These are phyloP conservation scores for Liquidambar formosana DNA, from an alignment of 164 flowering plant species.

Conservation along the genomic window DNA sequence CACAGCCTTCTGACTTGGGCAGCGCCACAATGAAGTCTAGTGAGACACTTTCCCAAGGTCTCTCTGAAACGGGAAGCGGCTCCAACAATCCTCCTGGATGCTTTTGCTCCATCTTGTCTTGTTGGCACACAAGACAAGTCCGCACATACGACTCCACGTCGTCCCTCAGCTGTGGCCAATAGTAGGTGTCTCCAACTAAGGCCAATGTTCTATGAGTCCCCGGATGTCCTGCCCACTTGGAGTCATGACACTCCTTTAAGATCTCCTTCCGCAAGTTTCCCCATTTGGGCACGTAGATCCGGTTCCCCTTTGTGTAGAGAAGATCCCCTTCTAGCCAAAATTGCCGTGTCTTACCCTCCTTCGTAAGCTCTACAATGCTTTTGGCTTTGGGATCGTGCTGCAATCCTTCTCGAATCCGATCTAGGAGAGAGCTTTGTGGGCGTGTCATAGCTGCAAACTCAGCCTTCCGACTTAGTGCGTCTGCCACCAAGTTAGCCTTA, in stretches of 20 bases:
- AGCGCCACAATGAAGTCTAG: slow-evolving; percentile 3
- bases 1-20: slow-evolving; percentile 2
- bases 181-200: too few relatives aligned
- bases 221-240: slow-evolving; percentile 7
- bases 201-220: too few relatives aligned
- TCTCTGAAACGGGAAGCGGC: slow-evolving; percentile 3
- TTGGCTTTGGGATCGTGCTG: not conserved
- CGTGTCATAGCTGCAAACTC: not conserved
- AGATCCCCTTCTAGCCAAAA: not conserved
- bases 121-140: slow-evolving; percentile 11
- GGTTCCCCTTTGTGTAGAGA: not conserved
- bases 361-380: not conserved
- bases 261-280: not conserved
- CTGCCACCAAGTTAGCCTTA: not conserved
- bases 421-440: not conserved
- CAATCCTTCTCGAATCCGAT: not conserved
- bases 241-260: not conserved
- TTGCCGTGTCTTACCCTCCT: not conserved
- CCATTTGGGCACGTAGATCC: not conserved
- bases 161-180: not conserved
- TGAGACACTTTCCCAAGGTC: not conserved
- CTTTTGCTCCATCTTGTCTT: slow-evolving; percentile 4
- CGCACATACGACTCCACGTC: not conserved
- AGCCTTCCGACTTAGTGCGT: not conserved
- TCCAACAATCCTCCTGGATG: not conserved